phyloP scores from a whole-genome alignment of 495 filamentous ascomycete species.

The Xylaria scruposa region DNA sequence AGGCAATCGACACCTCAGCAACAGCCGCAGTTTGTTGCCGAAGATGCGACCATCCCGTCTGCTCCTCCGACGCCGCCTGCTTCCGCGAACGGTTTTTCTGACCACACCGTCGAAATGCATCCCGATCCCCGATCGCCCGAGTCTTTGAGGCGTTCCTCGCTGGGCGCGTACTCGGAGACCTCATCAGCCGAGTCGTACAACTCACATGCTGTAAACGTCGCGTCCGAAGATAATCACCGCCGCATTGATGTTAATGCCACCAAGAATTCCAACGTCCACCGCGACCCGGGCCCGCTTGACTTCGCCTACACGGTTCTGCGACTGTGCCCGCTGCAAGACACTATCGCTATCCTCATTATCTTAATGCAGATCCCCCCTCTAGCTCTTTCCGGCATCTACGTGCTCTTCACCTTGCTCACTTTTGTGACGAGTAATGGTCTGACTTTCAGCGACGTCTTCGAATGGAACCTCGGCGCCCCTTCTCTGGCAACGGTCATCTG shows the following conservation, averaged over 20 bases:
- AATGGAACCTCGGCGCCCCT: constrained; percentile 63
- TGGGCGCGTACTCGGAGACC: constrained; percentile 56
- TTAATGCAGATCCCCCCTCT: constrained; percentile 95
- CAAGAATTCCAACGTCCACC: constrained; percentile 70
- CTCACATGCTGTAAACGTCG: constrained; percentile 44
- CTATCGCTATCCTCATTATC: constrained; percentile 96
- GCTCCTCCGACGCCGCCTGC: constrained; percentile 46
- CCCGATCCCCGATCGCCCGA: constrained; percentile 48
- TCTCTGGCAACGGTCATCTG: constrained; percentile 82
- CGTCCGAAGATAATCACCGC: constrained; percentile 58
- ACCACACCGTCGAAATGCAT: constrained; percentile 48
- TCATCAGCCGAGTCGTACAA: constrained; percentile 56
- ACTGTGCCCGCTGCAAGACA: constrained; percentile 92
- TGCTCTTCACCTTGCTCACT: constrained; percentile 90
- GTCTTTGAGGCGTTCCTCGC: constrained; percentile 50
- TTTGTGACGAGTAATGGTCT: constrained; percentile 74
- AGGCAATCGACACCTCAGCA: constrained; percentile 39
- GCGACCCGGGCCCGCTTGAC: constrained; percentile 69
- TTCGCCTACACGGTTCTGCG: constrained; percentile 84
- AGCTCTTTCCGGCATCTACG: constrained; percentile 87
- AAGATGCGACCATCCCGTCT: constrained; percentile 54
- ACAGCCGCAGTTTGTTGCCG: constrained; percentile 41
- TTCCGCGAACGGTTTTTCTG: constrained; percentile 46
- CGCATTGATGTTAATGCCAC: constrained; percentile 69
- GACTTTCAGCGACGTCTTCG: constrained; percentile 57